Evolutionary conservation across 768 basidiomycete species (phyloP), one percentile per base, ranked within the genome.

Genomic region (Pisolithus microcarpus): DNA sequence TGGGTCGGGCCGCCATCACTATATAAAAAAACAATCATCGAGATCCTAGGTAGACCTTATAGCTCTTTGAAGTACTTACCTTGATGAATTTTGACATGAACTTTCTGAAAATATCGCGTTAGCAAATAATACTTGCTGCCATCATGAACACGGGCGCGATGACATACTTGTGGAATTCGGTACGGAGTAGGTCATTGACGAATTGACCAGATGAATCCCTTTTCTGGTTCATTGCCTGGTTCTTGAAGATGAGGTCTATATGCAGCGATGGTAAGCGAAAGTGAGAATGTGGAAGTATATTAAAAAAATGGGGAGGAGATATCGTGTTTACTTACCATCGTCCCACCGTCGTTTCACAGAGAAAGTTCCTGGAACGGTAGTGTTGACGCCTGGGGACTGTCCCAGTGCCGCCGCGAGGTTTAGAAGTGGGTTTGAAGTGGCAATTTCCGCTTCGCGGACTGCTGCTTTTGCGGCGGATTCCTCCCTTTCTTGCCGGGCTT

Each of bases 171-270:
- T 94, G 91, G 65, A 94, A 95, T 63, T 93, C 89, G 47, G 92
- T 94, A 65, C 95, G 78, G 53, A 98, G 69, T 46, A 97, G 74
- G 69, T 98, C 96, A 64, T 99, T 98, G 55, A 98, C 92, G 63
- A 98, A 98, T 51, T 87, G 84, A 11, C 85, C 84, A 2, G 74
- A 69, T 63, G 83, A 84, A 49, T 83, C 78, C 31, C 8, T 31
- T 51, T 72, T 77, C 43, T 75, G 65, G 30, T 76, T 79, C 69
- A 84, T 83, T 0, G 96, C 91, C 69, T 99, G 96, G 66, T 98
- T 97, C 74, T 97, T 98, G 81, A 98, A 98, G 62, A 98, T 93
- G 49, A 96, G 74, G 68, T 99, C 92, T 92, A 60, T 23, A 23
- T 4, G 4, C 30, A 62, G 56, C 21, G 46, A 31, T 10, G n/a